A percentile compares a stretch with the other conserved stretches of the same genome.
These are phyloP conservation scores for Arthrobotrys megalospora DNA, from an alignment of 2,329 filamentous ascomycete species.

Conservation along the genomic window DNA sequence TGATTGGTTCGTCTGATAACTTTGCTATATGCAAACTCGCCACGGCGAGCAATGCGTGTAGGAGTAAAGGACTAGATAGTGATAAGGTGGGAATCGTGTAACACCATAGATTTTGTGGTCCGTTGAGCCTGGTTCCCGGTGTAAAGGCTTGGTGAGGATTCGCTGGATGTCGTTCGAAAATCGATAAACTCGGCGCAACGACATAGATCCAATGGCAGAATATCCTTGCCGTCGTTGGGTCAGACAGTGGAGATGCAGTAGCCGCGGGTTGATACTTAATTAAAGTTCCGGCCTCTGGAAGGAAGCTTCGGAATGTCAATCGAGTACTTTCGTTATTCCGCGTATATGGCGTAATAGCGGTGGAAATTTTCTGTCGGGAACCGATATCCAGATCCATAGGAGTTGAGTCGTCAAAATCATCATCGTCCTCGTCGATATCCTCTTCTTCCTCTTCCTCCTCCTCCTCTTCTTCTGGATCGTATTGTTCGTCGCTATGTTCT, in stretches of 20 bases:
- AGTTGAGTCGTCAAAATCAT: constrained; percentile 63
- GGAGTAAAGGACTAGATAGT: constrained; percentile 84
- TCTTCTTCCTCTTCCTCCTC: constrained; percentile 72
- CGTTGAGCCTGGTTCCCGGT: constrained; percentile 63
- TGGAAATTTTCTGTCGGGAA: constrained; percentile 67
- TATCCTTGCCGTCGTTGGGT: constrained; percentile 83
- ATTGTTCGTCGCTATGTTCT: constrained; percentile 72
- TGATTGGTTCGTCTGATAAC: constrained; percentile 80
- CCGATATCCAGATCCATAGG: constrained; percentile 66
- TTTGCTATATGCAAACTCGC: constrained; percentile 90
- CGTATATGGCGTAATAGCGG: constrained; percentile 68
- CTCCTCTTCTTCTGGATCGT: constrained; percentile 68
- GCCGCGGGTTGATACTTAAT: constrained; percentile 77
- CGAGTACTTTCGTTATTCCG: constrained; percentile 70
- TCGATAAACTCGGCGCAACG: constrained; percentile 86
- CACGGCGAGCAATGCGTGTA: constrained; percentile 91
- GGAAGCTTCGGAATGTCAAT: constrained; percentile 69
- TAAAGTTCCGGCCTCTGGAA: constrained; percentile 71
- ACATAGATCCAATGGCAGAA: constrained; percentile 94
- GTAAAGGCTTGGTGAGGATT: constrained; percentile 71
- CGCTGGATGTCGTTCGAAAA: constrained; percentile 86
- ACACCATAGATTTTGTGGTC: constrained; percentile 72
- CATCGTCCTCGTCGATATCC: constrained; percentile 68
- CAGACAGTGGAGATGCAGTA: constrained; percentile 80
- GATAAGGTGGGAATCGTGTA: constrained; percentile 88